These are phyloP conservation scores for Manihot esculenta DNA, from an alignment of 441 rosid species.

Conservation along the genomic window DNA sequence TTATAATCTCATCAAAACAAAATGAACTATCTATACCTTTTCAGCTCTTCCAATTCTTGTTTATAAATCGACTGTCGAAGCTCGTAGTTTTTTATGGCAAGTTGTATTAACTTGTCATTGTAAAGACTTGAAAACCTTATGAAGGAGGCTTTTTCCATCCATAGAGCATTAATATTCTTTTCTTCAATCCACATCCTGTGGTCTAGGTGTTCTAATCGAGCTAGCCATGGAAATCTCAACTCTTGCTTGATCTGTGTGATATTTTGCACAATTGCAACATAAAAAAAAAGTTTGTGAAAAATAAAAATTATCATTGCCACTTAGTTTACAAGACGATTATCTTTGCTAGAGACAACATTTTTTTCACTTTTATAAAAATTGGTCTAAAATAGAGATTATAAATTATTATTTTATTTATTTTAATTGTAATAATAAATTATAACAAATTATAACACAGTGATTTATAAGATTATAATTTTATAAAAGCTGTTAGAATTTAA, in stretches of 20 bases:
- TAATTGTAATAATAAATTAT: too few relatives aligned
- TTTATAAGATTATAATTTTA: too few relatives aligned
- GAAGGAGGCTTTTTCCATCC: slow-evolving; percentile 46
- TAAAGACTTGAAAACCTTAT: slow-evolving; percentile 38
- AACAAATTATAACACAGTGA: too few relatives aligned
- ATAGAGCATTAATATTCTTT: slow-evolving; percentile 33
- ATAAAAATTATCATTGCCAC: not conserved
- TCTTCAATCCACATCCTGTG: slow-evolving; percentile 64
- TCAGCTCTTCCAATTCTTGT: slow-evolving; percentile 47
- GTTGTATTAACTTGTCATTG: slow-evolving; percentile 35
- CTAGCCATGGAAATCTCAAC: slow-evolving; percentile 51
- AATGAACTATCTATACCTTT: slow-evolving; percentile 28
- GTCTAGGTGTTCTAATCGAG: slow-evolving; percentile 58
- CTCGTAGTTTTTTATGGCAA: slow-evolving; percentile 42
- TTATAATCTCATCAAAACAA: too few relatives aligned
- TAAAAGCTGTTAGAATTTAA: too few relatives aligned
- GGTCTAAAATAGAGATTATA: too few relatives aligned
- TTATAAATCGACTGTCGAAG: slow-evolving; percentile 44
- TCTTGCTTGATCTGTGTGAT: slow-evolving; percentile 46
- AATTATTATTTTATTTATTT: too few relatives aligned
- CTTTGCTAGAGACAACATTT: too few relatives aligned
- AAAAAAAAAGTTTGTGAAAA: not conserved
- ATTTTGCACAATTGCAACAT: not conserved
- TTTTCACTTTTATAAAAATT: too few relatives aligned
- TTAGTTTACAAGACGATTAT: too few relatives aligned